These are phyloP conservation scores for Paraphoma chrysanthemicola DNA, from an alignment of 2,329 filamentous ascomycete genomes.

Conservation along the genomic window DNA sequence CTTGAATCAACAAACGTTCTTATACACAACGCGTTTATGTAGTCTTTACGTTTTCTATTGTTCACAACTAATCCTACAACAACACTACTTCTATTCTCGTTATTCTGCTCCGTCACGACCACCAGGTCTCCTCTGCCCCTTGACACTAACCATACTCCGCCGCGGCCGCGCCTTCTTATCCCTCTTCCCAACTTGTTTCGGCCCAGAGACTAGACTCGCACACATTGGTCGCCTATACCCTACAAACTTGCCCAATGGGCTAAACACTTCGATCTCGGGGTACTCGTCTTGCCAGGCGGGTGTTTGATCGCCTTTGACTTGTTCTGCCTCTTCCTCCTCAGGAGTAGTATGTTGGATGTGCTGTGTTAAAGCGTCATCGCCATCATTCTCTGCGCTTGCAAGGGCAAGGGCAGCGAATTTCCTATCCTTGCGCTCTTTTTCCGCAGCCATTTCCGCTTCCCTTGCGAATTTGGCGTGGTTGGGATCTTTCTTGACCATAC, in stretches of 20 bases:
- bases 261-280: conserved; percentile 84
- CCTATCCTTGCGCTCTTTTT: conserved; percentile 16
- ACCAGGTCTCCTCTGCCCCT: conserved; percentile 37
- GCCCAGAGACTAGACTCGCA: conserved; percentile 68
- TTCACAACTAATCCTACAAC: background rate
- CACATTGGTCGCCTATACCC: conserved; percentile 72
- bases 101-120: background rate
- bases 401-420: conserved; percentile 28
- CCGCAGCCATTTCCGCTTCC: conserved; percentile 7
- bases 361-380: background rate
- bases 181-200: conserved; percentile 59
- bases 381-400: conserved; percentile 19
- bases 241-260: conserved; percentile 82
- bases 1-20: background rate
- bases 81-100: background rate
- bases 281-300: conserved; percentile 47
- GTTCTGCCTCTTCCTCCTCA: conserved; percentile 22
- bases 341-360: background rate
- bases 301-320: conserved; percentile 15
- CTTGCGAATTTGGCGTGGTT: conserved; percentile 32
- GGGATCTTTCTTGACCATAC: conserved; percentile 58
- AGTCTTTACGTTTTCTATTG: no score
- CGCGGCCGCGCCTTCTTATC: conserved; percentile 66
- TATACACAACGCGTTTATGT: no score
- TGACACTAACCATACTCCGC: conserved; percentile 69